These are phyloP conservation scores for Akanthomyces dipterigenus DNA, from an alignment of 2,329 filamentous ascomycete species.

Conservation along the genomic window DNA sequence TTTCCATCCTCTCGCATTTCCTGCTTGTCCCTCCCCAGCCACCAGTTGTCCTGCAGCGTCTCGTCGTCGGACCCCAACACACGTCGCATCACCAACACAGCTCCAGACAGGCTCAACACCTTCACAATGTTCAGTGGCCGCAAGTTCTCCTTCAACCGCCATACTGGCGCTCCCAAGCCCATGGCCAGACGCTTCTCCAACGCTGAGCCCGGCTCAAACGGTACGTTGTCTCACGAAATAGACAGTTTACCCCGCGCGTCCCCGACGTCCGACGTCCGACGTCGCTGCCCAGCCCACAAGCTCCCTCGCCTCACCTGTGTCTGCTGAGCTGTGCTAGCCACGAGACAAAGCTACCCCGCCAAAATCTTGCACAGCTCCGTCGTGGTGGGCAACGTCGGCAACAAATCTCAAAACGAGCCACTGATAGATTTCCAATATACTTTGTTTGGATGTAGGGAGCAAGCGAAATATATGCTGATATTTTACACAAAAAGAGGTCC, in stretches of 20 bases:
- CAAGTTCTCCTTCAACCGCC: slow-evolving; percentile 62
- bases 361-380: neutral
- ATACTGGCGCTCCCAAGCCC: slow-evolving; percentile 54
- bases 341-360: neutral
- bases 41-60: neutral
- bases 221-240: slow-evolving; percentile 31
- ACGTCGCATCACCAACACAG: neutral
- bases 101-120: neutral
- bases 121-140: slow-evolving; percentile 44
- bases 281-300: neutral
- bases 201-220: slow-evolving; percentile 49
- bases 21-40: neutral
- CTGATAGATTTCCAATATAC: neutral
- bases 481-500: slow-evolving; percentile 53
- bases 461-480: neutral
- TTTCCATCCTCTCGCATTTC: neutral
- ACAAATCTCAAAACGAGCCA: neutral
- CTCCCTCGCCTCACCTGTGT: neutral
- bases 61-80: neutral
- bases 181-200: slow-evolving; percentile 50
- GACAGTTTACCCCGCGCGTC: slow-evolving; percentile 5
- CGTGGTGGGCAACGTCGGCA: neutral
- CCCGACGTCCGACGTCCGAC: neutral
- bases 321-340: neutral
- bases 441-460: neutral